phyloP scores from a whole-genome alignment of 257 asterid species.

The Catharanthus roseus region DNA sequence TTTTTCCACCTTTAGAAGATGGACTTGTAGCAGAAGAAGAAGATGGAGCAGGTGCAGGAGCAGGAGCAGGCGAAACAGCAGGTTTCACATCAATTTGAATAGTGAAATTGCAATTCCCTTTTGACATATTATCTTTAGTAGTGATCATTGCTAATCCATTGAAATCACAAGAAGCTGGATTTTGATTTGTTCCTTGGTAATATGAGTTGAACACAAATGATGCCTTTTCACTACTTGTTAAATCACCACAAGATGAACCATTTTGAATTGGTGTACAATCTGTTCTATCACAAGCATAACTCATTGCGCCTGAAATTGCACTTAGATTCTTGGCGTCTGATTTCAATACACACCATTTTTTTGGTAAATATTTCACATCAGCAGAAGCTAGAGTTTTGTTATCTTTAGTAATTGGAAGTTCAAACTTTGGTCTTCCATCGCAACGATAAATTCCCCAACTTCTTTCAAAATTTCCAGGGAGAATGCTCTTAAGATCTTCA shows the following conservation, averaged over 20 bases:
- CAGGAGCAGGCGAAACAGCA: neutral
- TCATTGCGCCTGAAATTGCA: neutral
- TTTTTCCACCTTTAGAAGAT: neutral
- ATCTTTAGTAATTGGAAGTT: neutral
- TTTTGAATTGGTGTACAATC: neutral
- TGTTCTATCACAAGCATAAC: slow-evolving; percentile 4
- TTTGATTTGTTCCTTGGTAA: slow-evolving; percentile 8
- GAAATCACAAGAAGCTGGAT: neutral
- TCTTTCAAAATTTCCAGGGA: slow-evolving; percentile 12
- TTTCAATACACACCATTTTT: slow-evolving; percentile 7
- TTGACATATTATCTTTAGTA: neutral
- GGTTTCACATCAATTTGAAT: neutral
- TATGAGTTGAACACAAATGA: slow-evolving; percentile 13
- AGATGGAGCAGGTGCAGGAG: neutral
- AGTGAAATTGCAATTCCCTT: slow-evolving; percentile 4
- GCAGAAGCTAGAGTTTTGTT: neutral
- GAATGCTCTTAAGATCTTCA: slow-evolving; percentile 7
- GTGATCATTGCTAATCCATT: neutral
- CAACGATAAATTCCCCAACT: slow-evolving; percentile 11
- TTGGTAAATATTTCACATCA: neutral
- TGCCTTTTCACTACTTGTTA: neutral
- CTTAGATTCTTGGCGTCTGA: neutral
- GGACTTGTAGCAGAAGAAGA: too few species aligned
- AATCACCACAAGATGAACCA: neutral
- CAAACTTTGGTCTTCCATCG: slow-evolving; percentile 11